Base-by-base conservation (phyloP, 2,329 filamentous ascomycete species). In the Microcera coccophila region DNA sequence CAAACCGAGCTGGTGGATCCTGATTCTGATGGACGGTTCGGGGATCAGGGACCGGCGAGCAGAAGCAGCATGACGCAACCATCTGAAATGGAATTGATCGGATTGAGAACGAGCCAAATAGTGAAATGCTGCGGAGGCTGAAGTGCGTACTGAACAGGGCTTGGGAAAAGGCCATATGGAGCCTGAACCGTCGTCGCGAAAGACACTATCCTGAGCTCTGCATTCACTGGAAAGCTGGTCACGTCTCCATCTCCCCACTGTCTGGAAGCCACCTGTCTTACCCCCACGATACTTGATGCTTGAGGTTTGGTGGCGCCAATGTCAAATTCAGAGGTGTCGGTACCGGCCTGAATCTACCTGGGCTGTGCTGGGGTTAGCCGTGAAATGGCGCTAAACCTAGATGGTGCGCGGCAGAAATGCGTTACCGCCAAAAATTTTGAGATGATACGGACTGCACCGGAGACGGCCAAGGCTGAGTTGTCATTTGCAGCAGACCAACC, bases 391-490 rank as follows among this genome's bases (percentile, higher is more conserved):
- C 41, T 16, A 29, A 26, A 12, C 36, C 42, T 19, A 36, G 36
- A 35, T 46, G 45, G 44, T 20, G 29, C 15, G 40, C 36, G 42
- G 53, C 51, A 53, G 52, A 53, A 56, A 54, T 32, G 17, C 36
- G 45, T 48, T 55, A 62, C 59, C 59, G 59, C 59, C 54, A 61
- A 60, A 62, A 62, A 57, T 52, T 55, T 54, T 52, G 55, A 51
- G 39, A 58, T 26, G 49, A 42, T n/a, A n/a, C n/a, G n/a, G n/a
- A n/a, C n/a, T n/a, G n/a, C n/a, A n/a, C n/a, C n/a, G n/a, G n/a
- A n/a, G 29, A 14, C 8, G 29, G 7, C 18, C 15, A 9, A 19
- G 33, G 33, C 16, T 18, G 33, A 35, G 15, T 20, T 20, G 33
- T n/a, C 20, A 9, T 9, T 19, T 8, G 33, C 33, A 35, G 33